Conservation (phyloP, 1,284 basidiomycete genomes). For the Sporisorium graminicola region DNA sequence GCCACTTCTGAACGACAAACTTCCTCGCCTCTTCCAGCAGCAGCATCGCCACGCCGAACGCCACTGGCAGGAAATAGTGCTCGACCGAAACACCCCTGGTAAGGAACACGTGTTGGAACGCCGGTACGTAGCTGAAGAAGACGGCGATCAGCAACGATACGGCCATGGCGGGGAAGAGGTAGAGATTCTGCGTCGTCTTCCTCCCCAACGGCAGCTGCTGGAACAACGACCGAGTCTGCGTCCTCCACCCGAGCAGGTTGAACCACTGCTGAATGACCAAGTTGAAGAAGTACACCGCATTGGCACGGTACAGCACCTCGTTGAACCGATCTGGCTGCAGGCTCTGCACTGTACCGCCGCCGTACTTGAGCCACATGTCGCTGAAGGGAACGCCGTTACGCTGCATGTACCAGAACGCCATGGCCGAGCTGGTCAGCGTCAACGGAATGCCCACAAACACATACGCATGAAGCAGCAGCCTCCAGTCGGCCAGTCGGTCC, state of each 20-base stretch:
- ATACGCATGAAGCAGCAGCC: slow-evolving; percentile 77
- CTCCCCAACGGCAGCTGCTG: slow-evolving; percentile 50
- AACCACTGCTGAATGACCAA: slow-evolving; percentile 79
- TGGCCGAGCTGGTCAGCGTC: slow-evolving; percentile 71
- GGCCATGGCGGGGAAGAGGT: slow-evolving; percentile 48
- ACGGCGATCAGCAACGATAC: slow-evolving; percentile 45
- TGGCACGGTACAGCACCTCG: slow-evolving; percentile 70
- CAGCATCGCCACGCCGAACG: slow-evolving; percentile 70
- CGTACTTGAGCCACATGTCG: slow-evolving; percentile 74
- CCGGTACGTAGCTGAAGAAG: slow-evolving; percentile 49
- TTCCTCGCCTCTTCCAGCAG: slow-evolving; percentile 68
- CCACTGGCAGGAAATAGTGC: slow-evolving; percentile 73
- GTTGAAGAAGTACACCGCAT: slow-evolving; percentile 73
- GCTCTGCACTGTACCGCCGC: slow-evolving; percentile 70
- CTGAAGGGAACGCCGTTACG: slow-evolving; percentile 20
- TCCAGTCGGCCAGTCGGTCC: slow-evolving; percentile 73
- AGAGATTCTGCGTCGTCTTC: slow-evolving; percentile 36
- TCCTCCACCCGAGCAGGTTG: slow-evolving; percentile 70
- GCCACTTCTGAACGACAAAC: slow-evolving; percentile 48
- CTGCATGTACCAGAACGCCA: slow-evolving; percentile 73
- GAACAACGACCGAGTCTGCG: slow-evolving; percentile 71
- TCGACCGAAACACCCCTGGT: slow-evolving; percentile 71
- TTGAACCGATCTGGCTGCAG: slow-evolving; percentile 67
- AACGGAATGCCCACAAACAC: slow-evolving; percentile 76
- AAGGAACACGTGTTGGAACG: slow-evolving; percentile 32